phyloP scores from a whole-genome alignment of 2,329 filamentous ascomycete species.

The Lasiodiplodia gonubiensis region DNA sequence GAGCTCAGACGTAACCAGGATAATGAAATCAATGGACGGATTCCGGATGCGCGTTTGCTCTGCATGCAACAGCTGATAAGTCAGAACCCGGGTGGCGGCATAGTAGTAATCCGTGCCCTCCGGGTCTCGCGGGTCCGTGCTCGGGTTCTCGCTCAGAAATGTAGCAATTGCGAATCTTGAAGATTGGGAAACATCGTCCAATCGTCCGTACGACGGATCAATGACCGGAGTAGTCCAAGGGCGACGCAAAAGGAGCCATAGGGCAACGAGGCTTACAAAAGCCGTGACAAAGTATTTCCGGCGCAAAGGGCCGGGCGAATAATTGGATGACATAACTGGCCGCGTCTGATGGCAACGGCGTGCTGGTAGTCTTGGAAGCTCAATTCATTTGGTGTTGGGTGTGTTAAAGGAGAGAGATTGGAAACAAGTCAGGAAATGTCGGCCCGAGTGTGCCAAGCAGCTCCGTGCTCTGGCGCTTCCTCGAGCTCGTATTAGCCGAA shows the following conservation, averaged over 20 bases:
- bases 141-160: slow-evolving; percentile 44
- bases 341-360: neutral
- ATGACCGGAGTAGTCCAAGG: neutral
- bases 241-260: slow-evolving; percentile 5
- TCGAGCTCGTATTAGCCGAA: neutral
- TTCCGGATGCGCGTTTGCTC: slow-evolving; percentile 35
- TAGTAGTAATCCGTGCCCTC: slow-evolving; percentile 41
- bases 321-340: slow-evolving; percentile 10
- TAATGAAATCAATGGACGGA: slow-evolving; percentile 43
- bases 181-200: slow-evolving; percentile 8
- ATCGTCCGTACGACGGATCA: slow-evolving; percentile 21
- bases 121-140: slow-evolving; percentile 26
- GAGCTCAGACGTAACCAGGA: slow-evolving; percentile 45
- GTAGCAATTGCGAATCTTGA: slow-evolving; percentile 44
- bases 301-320: neutral
- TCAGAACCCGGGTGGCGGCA: slow-evolving; percentile 37
- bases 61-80: slow-evolving; percentile 41
- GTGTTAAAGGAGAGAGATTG: slow-evolving; percentile 15
- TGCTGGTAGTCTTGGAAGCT: neutral
- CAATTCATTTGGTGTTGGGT: neutral
- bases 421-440: neutral
- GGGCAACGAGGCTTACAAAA: neutral
- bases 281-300: neutral
- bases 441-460: slow-evolving; percentile 2
- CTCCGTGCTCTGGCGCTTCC: slow-evolving; percentile 3